Evolutionary conservation across 148 eudicot genomes (phyloP), one percentile per base, ranked within the genome.

Genomic region (Amaranthus palmeri): DNA sequence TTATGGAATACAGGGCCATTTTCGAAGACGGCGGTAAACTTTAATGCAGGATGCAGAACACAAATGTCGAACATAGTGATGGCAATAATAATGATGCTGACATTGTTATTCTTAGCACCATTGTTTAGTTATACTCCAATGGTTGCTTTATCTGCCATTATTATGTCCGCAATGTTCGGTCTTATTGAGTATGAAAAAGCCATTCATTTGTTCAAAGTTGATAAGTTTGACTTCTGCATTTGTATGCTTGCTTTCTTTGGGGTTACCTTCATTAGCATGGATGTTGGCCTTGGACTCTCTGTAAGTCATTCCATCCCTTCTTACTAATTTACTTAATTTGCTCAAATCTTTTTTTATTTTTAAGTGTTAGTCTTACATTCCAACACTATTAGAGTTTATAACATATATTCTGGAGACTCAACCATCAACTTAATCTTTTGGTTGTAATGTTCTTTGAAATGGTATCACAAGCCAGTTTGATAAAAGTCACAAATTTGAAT

Each of bases 11-110:
- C 73, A 90, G 98, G 99, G 64, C 99, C 99, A 45, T 95, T 95
- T 80, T 95, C 99, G 7, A 88, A 87, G 77, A 89, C 99, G 0
- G 99, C 99, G 2, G 99, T 95, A 25, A 95, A 95, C 62, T 79
- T 68, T 73, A 92, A 85, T 12, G 93, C 99, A 0, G 99, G 99
- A 5, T 86, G 93, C 77, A 91, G 77, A 70, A 82, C 92, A 2
- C 82, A 80, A 62, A 92, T 95, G 96, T 53, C 99, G 1, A 95
- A 91, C 53, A 81, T 90, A 8, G 92, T 91, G 41, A 86, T 85
- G 90, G 84, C 96, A 11, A 4, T 83, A 3, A 82, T 86, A 55
- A 83, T 95, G 91, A 52, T 91, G 88, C 65, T 95, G 47, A 87
- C 90, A 3, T 78, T 95, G 42, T 57, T 91, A 47, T 75, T 95